Base-by-base conservation (phyloP, 306 rosid species). In the Dryas octopetala region DNA sequence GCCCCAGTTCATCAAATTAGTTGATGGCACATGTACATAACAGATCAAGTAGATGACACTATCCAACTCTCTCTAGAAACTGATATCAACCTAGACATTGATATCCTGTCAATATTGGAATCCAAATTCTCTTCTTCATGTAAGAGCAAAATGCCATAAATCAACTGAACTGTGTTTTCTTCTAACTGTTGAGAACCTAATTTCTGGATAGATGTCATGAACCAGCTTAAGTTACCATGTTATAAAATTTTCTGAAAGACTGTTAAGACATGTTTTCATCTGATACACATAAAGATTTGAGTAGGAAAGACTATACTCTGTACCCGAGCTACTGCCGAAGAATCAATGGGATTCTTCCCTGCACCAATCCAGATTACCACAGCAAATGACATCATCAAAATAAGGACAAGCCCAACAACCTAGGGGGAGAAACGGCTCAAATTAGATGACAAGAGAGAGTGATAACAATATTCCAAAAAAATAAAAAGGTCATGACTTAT, bases 261-360 rank as follows among this genome's bases (percentile, higher is more conserved):
- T 1, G 2, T 62, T 5, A 49, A 65, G 74, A 52, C 72, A 58
- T 23, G 13, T 17, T 59, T 49, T 17, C n/a, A 10, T 70, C 50
- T 66, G 45, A 40, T 23, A 57, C 73, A 72, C 57, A 13, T 71
- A 52, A 73, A 12, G 23, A 73, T 0, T 32, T 23, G 32, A 61
- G 13, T 46, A 13, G 4, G 45, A 38, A 53, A 47, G 72, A 28
- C 66, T 67, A 16, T 55, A 50, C 28, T 74, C 65, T 76, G 68
- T 85, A 88, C 96, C 90, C 55, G 77, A 79, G 90, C 93, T 76
- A 86, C 84, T 26, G 62, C 57, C 19, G 87, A 83, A 52, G 93
- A 83, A 82, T 88, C 83, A 68, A 88, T 78, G 62, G 84, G 84
- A 74, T 83, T 88, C 66, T 76, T 77, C 53, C 83, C 83, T 32